Evolutionary conservation across 2,329 filamentous ascomycete genomes (phyloP).

Genomic region (Colletotrichum spaethianum): DNA sequence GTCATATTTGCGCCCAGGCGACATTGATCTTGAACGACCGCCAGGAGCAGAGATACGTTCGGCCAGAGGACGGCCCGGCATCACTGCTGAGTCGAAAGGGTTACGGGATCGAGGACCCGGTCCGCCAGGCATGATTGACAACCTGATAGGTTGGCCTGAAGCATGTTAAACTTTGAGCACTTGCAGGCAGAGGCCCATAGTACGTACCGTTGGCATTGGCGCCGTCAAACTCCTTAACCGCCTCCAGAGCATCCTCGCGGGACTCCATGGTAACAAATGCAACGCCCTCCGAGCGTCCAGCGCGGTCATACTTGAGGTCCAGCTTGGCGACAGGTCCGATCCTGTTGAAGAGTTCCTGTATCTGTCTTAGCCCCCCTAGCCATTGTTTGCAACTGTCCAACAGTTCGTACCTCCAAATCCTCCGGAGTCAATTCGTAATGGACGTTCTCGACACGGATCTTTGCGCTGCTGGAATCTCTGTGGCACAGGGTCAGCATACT

Average conservation of each 20-base stretch:
- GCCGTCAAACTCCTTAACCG: slow-evolving; percentile 86
- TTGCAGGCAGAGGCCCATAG: not conserved
- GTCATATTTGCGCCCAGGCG: slow-evolving; percentile 61
- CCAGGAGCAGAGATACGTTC: slow-evolving; percentile 72
- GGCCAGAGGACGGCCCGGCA: slow-evolving; percentile 70
- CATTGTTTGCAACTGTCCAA: not conserved
- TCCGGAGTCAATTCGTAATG: slow-evolving; percentile 92
- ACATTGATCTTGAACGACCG: slow-evolving; percentile 75
- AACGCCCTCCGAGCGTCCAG: slow-evolving; percentile 87
- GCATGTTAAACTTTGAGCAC: slow-evolving; percentile 20
- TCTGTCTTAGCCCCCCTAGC: slow-evolving; percentile 45
- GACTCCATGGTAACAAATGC: slow-evolving; percentile 87
- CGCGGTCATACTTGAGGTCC: slow-evolving; percentile 85
- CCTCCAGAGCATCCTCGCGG: slow-evolving; percentile 78
- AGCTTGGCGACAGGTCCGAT: slow-evolving; percentile 81
- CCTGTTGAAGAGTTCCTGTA: slow-evolving; percentile 82
- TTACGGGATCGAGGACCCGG: slow-evolving; percentile 60
- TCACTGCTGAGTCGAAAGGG: slow-evolving; percentile 69
- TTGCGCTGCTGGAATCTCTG: slow-evolving; percentile 72
- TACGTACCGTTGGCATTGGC: slow-evolving; percentile 85
- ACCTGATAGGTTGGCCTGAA: slow-evolving; percentile 82
- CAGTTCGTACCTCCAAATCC: slow-evolving; percentile 78
- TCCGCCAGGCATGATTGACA: slow-evolving; percentile 74
- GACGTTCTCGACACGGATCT: slow-evolving; percentile 88
- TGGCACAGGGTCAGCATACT: slow-evolving; percentile 36